Percentiles rank a stretch among this genome's conserved stretches.
These are phyloP conservation scores for Westerdykella aurantiaca DNA, from an alignment of 2,329 filamentous ascomycete species.

Conservation along the genomic window DNA sequence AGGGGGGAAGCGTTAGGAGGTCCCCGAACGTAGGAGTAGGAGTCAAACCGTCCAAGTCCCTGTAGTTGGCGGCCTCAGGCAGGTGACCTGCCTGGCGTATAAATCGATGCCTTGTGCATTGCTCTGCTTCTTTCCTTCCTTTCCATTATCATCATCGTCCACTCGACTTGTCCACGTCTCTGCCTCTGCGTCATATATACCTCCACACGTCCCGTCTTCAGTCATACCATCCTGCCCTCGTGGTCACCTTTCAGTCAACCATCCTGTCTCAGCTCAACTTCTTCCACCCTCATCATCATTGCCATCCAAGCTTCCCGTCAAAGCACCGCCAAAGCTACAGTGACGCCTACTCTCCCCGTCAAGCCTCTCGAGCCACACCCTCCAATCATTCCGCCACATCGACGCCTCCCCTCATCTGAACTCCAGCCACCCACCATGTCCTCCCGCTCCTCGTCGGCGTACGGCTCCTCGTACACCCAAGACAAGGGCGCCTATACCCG, in stretches of 20 bases:
- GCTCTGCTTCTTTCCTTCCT: slow-evolving; percentile 8
- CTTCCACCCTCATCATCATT: slow-evolving; percentile 5
- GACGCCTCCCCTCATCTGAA: slow-evolving; percentile 12
- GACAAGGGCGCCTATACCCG: slow-evolving; percentile 19
- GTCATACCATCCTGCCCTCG: slow-evolving; percentile 13
- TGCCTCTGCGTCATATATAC: slow-evolving; percentile 10
- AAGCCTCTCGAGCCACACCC: slow-evolving; percentile 3
- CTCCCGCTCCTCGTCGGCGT: slow-evolving; percentile 14
- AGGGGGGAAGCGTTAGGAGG: slow-evolving; percentile 15
- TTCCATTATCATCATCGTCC: slow-evolving; percentile 2
- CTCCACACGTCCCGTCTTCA: slow-evolving; percentile 7
- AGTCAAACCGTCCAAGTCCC: slow-evolving; percentile 11
- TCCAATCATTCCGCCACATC: neutral
- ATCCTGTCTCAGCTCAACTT: slow-evolving; percentile 5
- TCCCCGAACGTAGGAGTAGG: slow-evolving; percentile 15
- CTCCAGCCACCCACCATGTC: slow-evolving; percentile 17
- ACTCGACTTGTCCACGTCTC: neutral
- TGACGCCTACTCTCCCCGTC: neutral
- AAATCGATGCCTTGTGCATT: slow-evolving; percentile 12
- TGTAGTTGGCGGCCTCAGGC: slow-evolving; percentile 27
- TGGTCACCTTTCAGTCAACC: slow-evolving; percentile 15
- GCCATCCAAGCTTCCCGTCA: slow-evolving; percentile 6
- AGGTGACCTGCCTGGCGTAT: slow-evolving; percentile 27
- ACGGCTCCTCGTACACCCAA: slow-evolving; percentile 19
- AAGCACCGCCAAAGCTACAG: slow-evolving; percentile 5